A percentile compares a stretch with the other conserved stretches of the same genome.
Evolutionary conservation across 106 monocot species (phyloP).

Genomic region (Dendrobium nobile): DNA sequence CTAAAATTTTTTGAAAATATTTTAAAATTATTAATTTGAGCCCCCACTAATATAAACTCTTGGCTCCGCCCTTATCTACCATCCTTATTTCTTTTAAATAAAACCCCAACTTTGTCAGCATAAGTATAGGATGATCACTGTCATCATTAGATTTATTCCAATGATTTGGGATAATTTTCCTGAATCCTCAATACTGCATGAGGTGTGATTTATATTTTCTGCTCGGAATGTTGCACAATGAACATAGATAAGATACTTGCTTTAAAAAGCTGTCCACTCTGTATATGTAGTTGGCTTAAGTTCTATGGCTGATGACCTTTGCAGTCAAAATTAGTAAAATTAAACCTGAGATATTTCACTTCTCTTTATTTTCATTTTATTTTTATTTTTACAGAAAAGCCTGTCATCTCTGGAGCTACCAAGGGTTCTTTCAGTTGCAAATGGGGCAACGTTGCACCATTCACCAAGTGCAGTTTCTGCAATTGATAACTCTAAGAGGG

Average conservation of each 20-base stretch:
- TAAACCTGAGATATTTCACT: background rate
- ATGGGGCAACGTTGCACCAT: constrained; percentile 31
- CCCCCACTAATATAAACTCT: too few species aligned
- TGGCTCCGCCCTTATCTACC: too few species aligned
- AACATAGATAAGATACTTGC: background rate
- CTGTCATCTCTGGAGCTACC: constrained; percentile 84
- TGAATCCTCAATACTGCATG: background rate
- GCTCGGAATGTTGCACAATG: background rate
- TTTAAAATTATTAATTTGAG: too few species aligned
- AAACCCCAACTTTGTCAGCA: background rate
- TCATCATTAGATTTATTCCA: background rate
- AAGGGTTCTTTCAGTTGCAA: constrained; percentile 55
- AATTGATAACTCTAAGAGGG: constrained; percentile 33
- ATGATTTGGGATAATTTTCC: background rate
- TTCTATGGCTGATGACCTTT: constrained; percentile 3
- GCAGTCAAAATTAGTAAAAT: background rate
- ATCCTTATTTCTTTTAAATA: too few species aligned
- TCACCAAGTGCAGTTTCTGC: constrained; percentile 32
- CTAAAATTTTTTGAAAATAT: too few species aligned
- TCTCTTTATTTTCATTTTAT: background rate
- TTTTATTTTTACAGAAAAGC: constrained; percentile 55
- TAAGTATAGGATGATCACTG: background rate
- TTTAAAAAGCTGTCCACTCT: background rate
- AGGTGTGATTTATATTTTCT: background rate
- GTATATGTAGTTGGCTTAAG: background rate